A percentile compares a stretch with the other conserved stretches of the same genome.
phyloP scores from a whole-genome alignment of 2,329 filamentous ascomycete species.

The Phaeoacremonium minimum region DNA sequence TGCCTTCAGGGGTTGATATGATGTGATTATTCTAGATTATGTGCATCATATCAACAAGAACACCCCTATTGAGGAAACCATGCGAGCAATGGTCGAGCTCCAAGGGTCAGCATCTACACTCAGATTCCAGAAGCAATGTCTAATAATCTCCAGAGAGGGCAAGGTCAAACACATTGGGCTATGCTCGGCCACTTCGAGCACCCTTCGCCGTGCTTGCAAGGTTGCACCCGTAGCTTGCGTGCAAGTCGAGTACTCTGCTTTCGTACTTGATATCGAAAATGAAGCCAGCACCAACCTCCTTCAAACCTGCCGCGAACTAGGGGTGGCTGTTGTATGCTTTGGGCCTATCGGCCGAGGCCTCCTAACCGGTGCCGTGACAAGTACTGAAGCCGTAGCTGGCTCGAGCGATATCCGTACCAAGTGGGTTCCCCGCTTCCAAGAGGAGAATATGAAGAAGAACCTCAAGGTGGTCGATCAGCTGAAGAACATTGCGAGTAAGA shows the following conservation, averaged over 20 bases:
- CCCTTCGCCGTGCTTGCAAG: slow-evolving; percentile 40
- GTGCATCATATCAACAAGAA: slow-evolving; percentile 39
- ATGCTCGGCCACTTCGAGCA: slow-evolving; percentile 38
- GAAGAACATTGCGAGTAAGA: slow-evolving; percentile 18
- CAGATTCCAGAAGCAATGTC: neutral
- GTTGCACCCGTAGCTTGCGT: slow-evolving; percentile 43
- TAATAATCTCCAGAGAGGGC: slow-evolving; percentile 29
- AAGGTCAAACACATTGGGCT: slow-evolving; percentile 49
- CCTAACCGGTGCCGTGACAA: slow-evolving; percentile 36
- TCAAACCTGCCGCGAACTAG: slow-evolving; percentile 47
- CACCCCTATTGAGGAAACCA: slow-evolving; percentile 41
- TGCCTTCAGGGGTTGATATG: neutral
- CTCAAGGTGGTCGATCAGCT: slow-evolving; percentile 22
- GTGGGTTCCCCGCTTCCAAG: slow-evolving; percentile 34
- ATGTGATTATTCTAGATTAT: no score
- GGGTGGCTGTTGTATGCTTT: slow-evolving; percentile 48
- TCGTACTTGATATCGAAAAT: slow-evolving; percentile 54
- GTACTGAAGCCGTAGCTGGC: slow-evolving; percentile 32
- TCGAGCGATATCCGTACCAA: slow-evolving; percentile 28
- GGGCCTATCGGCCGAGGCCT: slow-evolving; percentile 52
- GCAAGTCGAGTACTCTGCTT: slow-evolving; percentile 49
- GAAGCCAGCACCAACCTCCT: slow-evolving; percentile 40
- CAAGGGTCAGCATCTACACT: neutral
- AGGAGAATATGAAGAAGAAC: slow-evolving; percentile 47
- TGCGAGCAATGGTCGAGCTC: slow-evolving; percentile 14